Evolutionary conservation across 768 basidiomycete genomes (phyloP).

Genomic region (Floccularia luteovirens): DNA sequence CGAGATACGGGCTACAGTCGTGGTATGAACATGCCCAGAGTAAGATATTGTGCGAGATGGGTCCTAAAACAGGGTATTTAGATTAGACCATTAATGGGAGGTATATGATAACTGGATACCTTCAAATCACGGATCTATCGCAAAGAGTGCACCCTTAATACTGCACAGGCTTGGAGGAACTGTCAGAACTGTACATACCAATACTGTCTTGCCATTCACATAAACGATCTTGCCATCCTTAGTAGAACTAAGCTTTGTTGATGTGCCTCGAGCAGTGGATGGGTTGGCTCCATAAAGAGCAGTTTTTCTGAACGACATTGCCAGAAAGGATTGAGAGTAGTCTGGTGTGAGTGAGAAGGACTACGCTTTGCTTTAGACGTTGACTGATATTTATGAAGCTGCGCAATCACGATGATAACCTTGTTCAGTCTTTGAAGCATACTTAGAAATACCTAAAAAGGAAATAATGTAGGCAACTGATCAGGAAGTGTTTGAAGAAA

Average conservation of each 20-base stretch:
- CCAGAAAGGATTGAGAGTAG: neutral
- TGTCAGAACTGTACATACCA: slow-evolving; percentile 47
- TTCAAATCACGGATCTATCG: slow-evolving; percentile 75
- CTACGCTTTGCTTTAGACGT: too few relatives aligned
- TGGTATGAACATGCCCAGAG: slow-evolving; percentile 73
- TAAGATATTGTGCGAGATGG: slow-evolving; percentile 58
- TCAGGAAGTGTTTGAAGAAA: too few relatives aligned
- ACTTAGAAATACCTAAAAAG: too few relatives aligned
- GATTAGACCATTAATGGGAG: too few relatives aligned
- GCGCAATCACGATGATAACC: too few relatives aligned
- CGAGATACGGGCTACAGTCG: slow-evolving; percentile 86
- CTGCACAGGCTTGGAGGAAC: too few relatives aligned
- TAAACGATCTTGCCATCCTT: slow-evolving; percentile 86
- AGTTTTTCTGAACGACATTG: slow-evolving; percentile 33
- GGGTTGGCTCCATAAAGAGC: slow-evolving; percentile 63
- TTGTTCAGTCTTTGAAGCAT: too few relatives aligned
- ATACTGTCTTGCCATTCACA: slow-evolving; percentile 74
- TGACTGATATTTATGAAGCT: too few relatives aligned
- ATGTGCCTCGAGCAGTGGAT: slow-evolving; percentile 20
- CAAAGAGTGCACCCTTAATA: neutral
- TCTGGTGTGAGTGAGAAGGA: too few relatives aligned
- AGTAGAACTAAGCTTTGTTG: slow-evolving; percentile 25
- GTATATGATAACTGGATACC: too few relatives aligned
- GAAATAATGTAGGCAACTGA: too few relatives aligned
- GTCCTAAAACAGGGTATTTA: slow-evolving; percentile 40